Percentiles rank a stretch among this genome's conserved stretches.
phyloP scores from a whole-genome alignment of 177 flowering plant species.

The Vitis hybrid region DNA sequence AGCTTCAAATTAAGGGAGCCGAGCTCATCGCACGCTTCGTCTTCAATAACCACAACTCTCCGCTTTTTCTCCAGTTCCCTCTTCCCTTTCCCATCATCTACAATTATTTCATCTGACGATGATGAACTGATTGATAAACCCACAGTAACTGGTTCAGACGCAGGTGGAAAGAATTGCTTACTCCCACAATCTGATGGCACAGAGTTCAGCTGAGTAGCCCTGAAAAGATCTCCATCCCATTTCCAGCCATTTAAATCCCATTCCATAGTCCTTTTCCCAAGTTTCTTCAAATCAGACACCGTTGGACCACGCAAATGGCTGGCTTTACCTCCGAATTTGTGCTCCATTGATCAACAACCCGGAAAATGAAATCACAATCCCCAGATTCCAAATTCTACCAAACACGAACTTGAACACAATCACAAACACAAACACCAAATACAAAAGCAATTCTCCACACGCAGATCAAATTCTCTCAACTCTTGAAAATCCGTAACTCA shows the following conservation, averaged over 20 bases:
- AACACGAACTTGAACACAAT: neutral
- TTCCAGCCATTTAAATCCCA: constrained; percentile 74
- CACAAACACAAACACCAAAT: neutral
- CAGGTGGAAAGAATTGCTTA: constrained; percentile 34
- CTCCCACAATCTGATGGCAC: constrained; percentile 31
- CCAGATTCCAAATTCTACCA: constrained; percentile 2
- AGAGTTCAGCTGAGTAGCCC: constrained; percentile 34
- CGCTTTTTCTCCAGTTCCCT: constrained; percentile 51
- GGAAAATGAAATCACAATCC: neutral
- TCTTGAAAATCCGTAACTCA: neutral
- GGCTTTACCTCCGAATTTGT: constrained; percentile 27
- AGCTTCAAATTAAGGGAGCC: constrained; percentile 40
- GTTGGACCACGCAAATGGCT: constrained; percentile 30
- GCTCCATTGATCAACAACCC: constrained; percentile 33
- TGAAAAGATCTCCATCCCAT: constrained; percentile 61
- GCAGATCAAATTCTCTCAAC: constrained; percentile 1
- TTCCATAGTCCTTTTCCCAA: constrained; percentile 42
- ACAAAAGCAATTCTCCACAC: neutral
- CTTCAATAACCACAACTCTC: constrained; percentile 28
- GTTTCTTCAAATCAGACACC: constrained; percentile 28
- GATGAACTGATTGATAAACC: constrained; percentile 26
- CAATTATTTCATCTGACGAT: constrained; percentile 29
- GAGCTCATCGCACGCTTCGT: constrained; percentile 27
- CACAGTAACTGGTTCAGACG: constrained; percentile 15
- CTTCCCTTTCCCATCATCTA: constrained; percentile 25